A percentile compares a stretch with the other conserved stretches of the same genome.
Conservation (phyloP, 768 basidiomycete species). For the Tricholoma sp. region DNA sequence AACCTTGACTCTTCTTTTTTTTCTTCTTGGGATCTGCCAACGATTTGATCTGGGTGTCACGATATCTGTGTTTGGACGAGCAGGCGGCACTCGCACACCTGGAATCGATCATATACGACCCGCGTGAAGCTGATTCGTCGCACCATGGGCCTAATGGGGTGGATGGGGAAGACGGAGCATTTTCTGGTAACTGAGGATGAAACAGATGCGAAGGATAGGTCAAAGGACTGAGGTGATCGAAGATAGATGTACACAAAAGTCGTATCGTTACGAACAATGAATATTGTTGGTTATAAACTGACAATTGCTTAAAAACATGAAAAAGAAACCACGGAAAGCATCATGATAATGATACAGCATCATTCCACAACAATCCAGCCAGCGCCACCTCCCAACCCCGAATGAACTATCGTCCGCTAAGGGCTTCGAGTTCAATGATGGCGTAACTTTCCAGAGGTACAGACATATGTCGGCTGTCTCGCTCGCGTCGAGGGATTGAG, state of each 20-base stretch:
- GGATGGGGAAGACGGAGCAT: conserved; percentile 3
- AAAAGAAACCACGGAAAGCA: too few species aligned
- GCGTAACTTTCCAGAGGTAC: too few species aligned
- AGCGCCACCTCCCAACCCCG: too few species aligned
- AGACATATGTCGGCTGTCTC: too few species aligned
- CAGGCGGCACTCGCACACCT: conserved; percentile 81
- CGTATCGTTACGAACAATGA: neutral
- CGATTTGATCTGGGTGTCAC: neutral
- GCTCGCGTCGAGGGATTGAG: too few species aligned
- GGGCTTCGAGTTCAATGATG: too few species aligned
- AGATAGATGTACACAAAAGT: neutral
- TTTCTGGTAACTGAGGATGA: neutral
- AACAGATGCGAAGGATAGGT: neutral
- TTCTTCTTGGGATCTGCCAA: neutral
- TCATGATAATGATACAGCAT: too few species aligned
- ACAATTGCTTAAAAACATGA: too few species aligned
- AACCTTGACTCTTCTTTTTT: conserved; percentile 20
- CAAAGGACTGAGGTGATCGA: neutral
- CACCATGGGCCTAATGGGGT: conserved; percentile 4
- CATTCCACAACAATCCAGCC: too few species aligned
- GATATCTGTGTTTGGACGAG: conserved; percentile 8
- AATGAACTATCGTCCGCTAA: too few species aligned
- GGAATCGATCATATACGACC: conserved; percentile 75
- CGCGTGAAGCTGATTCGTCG: conserved; percentile 18
- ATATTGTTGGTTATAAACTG: too few species aligned